Base-by-base conservation (phyloP, 371 early-diverging fungal genomes). In the Mortierella sp. region DNA sequence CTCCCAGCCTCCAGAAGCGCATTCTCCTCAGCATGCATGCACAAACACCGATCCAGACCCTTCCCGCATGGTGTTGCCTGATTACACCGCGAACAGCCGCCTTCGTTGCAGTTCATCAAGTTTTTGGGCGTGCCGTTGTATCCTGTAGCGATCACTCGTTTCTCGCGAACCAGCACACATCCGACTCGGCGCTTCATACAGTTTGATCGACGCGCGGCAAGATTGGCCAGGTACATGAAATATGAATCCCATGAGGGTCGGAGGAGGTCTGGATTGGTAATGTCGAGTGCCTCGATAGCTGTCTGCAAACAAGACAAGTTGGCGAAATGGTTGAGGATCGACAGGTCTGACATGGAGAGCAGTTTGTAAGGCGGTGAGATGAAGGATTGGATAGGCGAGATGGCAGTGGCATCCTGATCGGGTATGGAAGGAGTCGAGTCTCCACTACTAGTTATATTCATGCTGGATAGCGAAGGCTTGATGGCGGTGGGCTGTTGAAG, bases 1-100 rank as follows among this genome's bases (percentile, higher is more conserved):
- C 97, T 88, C 9, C 99, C 99, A 2, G 97, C 98, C 87, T 98
- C 98, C 64, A 99, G 82, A 64, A 99, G 85, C 8, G 99, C 99
- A 88, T 99, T 99, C 90, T 99, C 99, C 83, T 99, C 99, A 2
- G 99, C 99, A 86, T 99, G 99, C 88, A 99, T 92, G 88, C 99
- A 99, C 50, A 98, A 83, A 83, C 99, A 99, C 50, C 93, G 88
- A 84, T 98, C 97, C 61, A 99, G 83, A 2, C 91, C 93, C 21
- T 89, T 89, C 6, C 97, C 98, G 78, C 95, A 94, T 0, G 92
- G 91, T 0, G 96, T 91, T 2, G 90, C 95, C 21, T 89, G 93
- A 83, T 99, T 99, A 90, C 99, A 99, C 51, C 99, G 90, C 26
- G 88, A 90, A 87, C 99, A 99, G 0, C 99, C 99, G 13, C 98